These are phyloP conservation scores for Chaetomium sp. DNA, from an alignment of 2,329 filamentous ascomycete genomes.

Conservation along the genomic window DNA sequence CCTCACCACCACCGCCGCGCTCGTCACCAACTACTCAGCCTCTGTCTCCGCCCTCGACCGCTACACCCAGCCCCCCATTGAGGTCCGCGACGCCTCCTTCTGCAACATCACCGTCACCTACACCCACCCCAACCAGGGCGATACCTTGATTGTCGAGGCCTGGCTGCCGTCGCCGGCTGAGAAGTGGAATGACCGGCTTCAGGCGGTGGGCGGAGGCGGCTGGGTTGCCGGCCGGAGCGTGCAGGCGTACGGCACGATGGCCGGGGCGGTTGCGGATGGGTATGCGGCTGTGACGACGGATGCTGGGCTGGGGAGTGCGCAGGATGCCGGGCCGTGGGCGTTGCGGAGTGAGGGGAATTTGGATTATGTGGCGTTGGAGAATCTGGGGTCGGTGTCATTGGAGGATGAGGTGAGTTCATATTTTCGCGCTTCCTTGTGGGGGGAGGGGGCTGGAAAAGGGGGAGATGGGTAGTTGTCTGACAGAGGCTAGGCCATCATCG, in stretches of 20 bases:
- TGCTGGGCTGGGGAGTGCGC: constrained; percentile 16
- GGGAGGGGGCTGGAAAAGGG: too few species aligned
- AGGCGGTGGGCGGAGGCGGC: constrained; percentile 34
- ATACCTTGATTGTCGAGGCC: constrained; percentile 31
- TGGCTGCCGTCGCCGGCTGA: constrained; percentile 29
- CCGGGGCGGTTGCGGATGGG: constrained; percentile 14
- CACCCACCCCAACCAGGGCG: constrained; percentile 36
- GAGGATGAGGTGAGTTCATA: constrained; percentile 15
- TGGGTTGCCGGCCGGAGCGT: constrained; percentile 22
- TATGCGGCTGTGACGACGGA: constrained; percentile 26
- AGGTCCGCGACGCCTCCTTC: constrained; percentile 24
- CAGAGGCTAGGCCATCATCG: constrained; percentile 27
- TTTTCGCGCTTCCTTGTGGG: too few species aligned
- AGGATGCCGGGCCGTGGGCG: constrained; percentile 18
- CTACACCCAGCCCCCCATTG: constrained; percentile 9
- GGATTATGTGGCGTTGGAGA: constrained; percentile 18
- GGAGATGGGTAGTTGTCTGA: too few species aligned
- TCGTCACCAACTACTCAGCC: constrained; percentile 17
- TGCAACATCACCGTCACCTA: constrained; percentile 39
- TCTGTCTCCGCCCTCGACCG: not conserved
- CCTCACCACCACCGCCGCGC: constrained; percentile 7
- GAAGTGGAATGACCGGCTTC: constrained; percentile 34
- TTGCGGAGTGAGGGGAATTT: constrained; percentile 22
- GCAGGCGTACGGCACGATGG: constrained; percentile 14
- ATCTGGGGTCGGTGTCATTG: constrained; percentile 22